These are phyloP conservation scores for Debaryomyces maramus DNA, from an alignment of 805 yeast genomes.

Conservation along the genomic window DNA sequence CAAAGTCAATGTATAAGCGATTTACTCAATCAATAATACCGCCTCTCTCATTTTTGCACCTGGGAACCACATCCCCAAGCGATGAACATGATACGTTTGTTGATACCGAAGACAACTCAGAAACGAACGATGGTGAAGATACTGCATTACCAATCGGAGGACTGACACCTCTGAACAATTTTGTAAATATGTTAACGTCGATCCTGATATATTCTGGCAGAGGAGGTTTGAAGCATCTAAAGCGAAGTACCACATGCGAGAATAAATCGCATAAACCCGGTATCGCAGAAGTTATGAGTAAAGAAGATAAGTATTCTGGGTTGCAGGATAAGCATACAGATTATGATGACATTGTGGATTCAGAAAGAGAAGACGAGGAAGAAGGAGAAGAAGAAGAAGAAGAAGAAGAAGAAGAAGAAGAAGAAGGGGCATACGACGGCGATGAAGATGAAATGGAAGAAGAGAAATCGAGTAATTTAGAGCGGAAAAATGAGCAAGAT, in stretches of 20 bases:
- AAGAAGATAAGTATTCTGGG: neutral
- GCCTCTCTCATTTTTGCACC: constrained; percentile 8
- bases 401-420: neutral
- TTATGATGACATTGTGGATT: constrained; percentile 7
- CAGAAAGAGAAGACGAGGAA: neutral
- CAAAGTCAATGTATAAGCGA: constrained; percentile 3
- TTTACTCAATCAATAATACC: constrained; percentile 9
- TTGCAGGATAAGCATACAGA: neutral
- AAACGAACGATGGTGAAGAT: constrained; percentile 11
- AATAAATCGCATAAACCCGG: neutral
- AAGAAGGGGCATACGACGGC: neutral
- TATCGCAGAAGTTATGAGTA: neutral
- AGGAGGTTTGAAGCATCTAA: constrained; percentile 8
- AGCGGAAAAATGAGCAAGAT: neutral
- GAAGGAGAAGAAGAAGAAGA: constrained; percentile 8
- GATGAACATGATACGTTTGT: neutral
- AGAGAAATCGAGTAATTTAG: neutral
- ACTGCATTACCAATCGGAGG: constrained; percentile 15
- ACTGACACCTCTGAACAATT: constrained; percentile 21
- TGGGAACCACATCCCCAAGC: neutral
- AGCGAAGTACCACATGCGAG: neutral
- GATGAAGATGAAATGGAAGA: neutral
- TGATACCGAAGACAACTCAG: neutral
- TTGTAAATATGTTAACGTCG: constrained; percentile 30
- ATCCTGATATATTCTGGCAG: constrained; percentile 31